Conservation (phyloP, 1,284 basidiomycete species). For the Uromyces viciae-fabae region DNA sequence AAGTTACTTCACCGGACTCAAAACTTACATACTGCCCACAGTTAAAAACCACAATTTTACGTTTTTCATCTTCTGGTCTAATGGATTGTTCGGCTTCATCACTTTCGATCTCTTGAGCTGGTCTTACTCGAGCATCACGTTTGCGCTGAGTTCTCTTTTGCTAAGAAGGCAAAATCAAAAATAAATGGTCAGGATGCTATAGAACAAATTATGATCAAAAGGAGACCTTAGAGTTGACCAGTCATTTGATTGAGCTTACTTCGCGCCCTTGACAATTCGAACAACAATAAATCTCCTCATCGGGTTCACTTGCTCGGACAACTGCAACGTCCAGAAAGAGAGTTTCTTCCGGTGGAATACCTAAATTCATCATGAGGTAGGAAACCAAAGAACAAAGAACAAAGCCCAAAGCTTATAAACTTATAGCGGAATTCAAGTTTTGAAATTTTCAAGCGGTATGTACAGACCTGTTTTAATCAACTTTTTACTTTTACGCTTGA, state of each 20-base stretch:
- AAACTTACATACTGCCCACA: constrained; percentile 88
- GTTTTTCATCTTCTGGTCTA: constrained; percentile 54
- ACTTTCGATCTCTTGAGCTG: constrained; percentile 45
- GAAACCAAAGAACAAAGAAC: not conserved
- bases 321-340: constrained; percentile 40
- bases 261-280: constrained; percentile 43
- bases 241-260: constrained; percentile 21
- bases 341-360: constrained; percentile 41
- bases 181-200: too few species aligned
- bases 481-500: constrained; percentile 45
- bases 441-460: not conserved
- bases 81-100: constrained; percentile 35
- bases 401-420: not conserved
- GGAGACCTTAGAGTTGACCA: too few species aligned
- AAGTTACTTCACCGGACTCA: constrained; percentile 74
- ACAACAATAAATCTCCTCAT: constrained; percentile 42
- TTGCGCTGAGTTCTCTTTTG: constrained; percentile 44
- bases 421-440: not conserved
- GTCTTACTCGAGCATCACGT: constrained; percentile 42
- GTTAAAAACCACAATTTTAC: constrained; percentile 89
- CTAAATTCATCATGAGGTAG: constrained; percentile 7
- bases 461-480: constrained; percentile 38
- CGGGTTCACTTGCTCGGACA: constrained; percentile 34
- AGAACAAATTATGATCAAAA: not conserved
- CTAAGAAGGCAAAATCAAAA: not conserved